These are phyloP conservation scores for Talaromyces sp. DNA, from an alignment of 2,329 filamentous ascomycete genomes.

Conservation along the genomic window DNA sequence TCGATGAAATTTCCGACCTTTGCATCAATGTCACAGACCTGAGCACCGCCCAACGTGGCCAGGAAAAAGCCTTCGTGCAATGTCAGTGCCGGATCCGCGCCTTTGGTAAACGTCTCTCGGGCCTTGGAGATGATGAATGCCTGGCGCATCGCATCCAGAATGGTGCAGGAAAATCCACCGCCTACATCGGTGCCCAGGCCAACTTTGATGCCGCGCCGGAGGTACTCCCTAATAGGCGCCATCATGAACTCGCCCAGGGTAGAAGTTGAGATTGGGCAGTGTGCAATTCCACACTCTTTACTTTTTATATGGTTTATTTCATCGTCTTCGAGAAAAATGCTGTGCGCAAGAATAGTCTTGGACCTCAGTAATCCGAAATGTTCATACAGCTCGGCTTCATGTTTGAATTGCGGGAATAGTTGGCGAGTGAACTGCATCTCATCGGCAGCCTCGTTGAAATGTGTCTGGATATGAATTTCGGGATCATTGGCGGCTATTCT, in stretches of 20 bases:
- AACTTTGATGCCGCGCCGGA: conserved; percentile 57
- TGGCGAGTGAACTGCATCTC: conserved; percentile 52
- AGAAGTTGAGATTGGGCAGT: conserved; percentile 62
- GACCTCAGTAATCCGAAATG: conserved; percentile 50
- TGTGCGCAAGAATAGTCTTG: conserved; percentile 61
- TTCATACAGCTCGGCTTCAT: conserved; percentile 57
- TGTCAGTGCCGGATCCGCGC: conserved; percentile 42
- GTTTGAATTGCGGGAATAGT: conserved; percentile 53
- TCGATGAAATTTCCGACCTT: conserved; percentile 52
- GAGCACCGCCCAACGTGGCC: conserved; percentile 57
- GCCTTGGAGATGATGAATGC: conserved; percentile 49
- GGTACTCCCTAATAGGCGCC: conserved; percentile 53
- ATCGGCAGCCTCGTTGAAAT: conserved; percentile 61
- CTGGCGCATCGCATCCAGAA: conserved; percentile 42
- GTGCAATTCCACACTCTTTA: conserved; percentile 55
- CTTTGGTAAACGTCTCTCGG: conserved; percentile 25
- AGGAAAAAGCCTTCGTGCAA: conserved; percentile 54
- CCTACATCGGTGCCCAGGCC: conserved; percentile 62
- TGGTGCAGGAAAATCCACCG: conserved; percentile 57
- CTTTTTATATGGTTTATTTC: conserved; percentile 47
- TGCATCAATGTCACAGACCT: conserved; percentile 51
- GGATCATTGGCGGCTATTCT: conserved; percentile 45
- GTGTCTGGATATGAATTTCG: conserved; percentile 57
- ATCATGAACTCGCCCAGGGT: conserved; percentile 55
- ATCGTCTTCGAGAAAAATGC: conserved; percentile 55